Conservation (phyloP, 345 rosid genomes). For the Conringia planisiliqua region DNA sequence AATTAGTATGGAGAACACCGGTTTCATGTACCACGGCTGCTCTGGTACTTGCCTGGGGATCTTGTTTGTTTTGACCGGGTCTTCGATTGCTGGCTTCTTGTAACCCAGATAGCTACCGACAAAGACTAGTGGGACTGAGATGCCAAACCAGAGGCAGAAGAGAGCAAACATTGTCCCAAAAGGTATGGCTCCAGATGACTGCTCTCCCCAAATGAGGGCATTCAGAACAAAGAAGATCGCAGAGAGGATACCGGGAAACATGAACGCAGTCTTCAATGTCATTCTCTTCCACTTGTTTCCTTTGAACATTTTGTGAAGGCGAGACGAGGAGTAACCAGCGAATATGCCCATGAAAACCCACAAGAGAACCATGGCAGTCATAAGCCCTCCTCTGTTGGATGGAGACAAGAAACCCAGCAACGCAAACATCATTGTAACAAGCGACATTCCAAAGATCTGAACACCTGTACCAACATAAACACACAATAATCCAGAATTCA, state of each 20-base stretch:
- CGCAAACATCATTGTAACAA: constrained; percentile 97
- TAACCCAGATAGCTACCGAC: constrained; percentile 93
- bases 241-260: constrained; percentile 89
- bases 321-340: constrained; percentile 90
- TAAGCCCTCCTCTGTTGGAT: constrained; percentile 96
- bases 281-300: constrained; percentile 94
- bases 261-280: constrained; percentile 86
- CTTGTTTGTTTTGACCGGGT: constrained; percentile 92
- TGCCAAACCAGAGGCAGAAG: constrained; percentile 94
- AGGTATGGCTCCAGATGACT: constrained; percentile 94
- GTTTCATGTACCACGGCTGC: constrained; percentile 97
- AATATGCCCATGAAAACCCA: constrained; percentile 98
- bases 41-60: constrained; percentile 94
- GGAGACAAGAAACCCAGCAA: constrained; percentile 91
- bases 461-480: constrained; percentile 96
- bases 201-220: constrained; percentile 91
- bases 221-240: constrained; percentile 82
- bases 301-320: constrained; percentile 90
- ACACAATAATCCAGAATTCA: constrained; percentile 77
- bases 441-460: constrained; percentile 87
- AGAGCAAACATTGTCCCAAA: constrained; percentile 98
- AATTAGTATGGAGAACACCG: constrained; percentile 80
- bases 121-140: constrained; percentile 92
- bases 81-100: constrained; percentile 88
- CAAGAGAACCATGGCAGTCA: constrained; percentile 97